These are phyloP conservation scores for Penicillium argentinense DNA, from an alignment of 495 filamentous ascomycete genomes.

Conservation along the genomic window DNA sequence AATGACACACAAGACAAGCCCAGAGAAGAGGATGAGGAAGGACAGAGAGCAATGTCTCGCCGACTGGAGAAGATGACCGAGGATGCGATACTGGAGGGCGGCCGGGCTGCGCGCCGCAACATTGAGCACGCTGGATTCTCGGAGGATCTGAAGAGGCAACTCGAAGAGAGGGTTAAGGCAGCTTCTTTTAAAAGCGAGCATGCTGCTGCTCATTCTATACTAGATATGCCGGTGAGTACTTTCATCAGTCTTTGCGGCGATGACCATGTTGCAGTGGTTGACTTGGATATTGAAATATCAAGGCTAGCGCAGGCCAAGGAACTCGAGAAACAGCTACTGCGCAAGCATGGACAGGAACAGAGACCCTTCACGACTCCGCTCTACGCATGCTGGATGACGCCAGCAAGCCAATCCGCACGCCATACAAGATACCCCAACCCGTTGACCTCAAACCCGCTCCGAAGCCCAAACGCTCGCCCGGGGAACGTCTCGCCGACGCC, in stretches of 20 bases:
- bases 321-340: constrained; percentile 71
- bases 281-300: constrained; percentile 6
- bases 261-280: background rate
- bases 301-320: constrained; percentile 66
- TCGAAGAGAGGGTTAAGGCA: constrained; percentile 72
- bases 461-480: constrained; percentile 43
- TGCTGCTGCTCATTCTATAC: constrained; percentile 66
- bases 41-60: constrained; percentile 66
- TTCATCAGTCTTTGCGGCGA: background rate
- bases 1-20: constrained; percentile 7
- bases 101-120: constrained; percentile 68
- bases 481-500: constrained; percentile 69
- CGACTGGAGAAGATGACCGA: constrained; percentile 79
- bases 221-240: constrained; percentile 56
- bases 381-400: constrained; percentile 87
- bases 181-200: constrained; percentile 70
- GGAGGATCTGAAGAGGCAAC: constrained; percentile 72
- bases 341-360: constrained; percentile 75
- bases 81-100: constrained; percentile 69
- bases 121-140: constrained; percentile 84
- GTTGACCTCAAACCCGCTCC: constrained; percentile 63
- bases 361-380: constrained; percentile 70
- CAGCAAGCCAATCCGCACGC: constrained; percentile 66
- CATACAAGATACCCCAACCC: constrained; percentile 52
- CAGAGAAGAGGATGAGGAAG: constrained; percentile 20